Base-by-base conservation (phyloP, 306 rosid species). In the Fragaria ananassa region DNA sequence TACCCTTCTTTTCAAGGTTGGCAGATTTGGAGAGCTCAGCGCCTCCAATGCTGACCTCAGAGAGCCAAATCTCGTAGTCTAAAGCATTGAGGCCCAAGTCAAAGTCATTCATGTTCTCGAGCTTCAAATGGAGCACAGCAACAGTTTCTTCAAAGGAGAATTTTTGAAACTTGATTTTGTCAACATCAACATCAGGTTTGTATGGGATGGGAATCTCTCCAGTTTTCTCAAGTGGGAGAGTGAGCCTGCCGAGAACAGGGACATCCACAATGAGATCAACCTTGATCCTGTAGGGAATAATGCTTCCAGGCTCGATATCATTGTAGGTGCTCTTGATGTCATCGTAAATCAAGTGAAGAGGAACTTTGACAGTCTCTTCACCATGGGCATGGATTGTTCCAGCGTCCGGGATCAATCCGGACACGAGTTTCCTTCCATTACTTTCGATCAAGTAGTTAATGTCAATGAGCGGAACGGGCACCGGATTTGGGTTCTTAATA, bases 191-290 rank as follows among this genome's bases (percentile, higher is more conserved):
- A 64, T 92, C 99, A 53, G 99, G 99, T 89, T 96, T 92, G 89
- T 92, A 89, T 1, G 99, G 98, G 57, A 96, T 88, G 34, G 97
- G 98, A 61, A 96, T 88, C 89, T 96, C 96, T 75, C 99, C 97
- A 11, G 92, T 91, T 82, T 96, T 96, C 85, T 96, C 94, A 70
- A 92, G 74, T 19, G 99, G 98, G 50, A 96, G 31, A 53, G 99
- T 96, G 29, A 96, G 27, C 84, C 97, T 87, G 35, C 99, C 97
- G 46, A 92, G 63, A 73, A 92, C 82, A 8, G 99, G 99, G 69
- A 96, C 96, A 83, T 96, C 99, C 1, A 91, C 88, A 74, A 96
- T 80, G 74, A 96, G 91, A 71, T 89, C 92, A 76, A 91, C 96
- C 87, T 88, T 96, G 81, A 96, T 51, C 80, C 19, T 85, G 79